phyloP scores from a whole-genome alignment of 805 yeast species.

The Teunomyces aglyptinius region DNA sequence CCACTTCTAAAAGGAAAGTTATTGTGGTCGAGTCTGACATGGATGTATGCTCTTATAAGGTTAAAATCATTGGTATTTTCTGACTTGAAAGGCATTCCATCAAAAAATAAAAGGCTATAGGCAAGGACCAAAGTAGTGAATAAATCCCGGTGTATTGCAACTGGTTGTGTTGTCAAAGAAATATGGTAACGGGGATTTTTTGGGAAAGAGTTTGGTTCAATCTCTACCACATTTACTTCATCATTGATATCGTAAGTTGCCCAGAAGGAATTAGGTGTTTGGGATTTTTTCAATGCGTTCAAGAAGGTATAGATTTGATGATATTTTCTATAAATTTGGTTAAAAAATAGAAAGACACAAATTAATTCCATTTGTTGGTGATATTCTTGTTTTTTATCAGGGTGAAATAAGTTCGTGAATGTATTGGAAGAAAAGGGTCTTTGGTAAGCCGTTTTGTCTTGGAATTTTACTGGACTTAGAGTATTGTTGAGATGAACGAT shows the following conservation, averaged over 20 bases:
- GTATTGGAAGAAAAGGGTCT: background rate
- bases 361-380: background rate
- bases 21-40: background rate
- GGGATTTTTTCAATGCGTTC: background rate
- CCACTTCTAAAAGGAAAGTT: background rate
- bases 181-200: background rate
- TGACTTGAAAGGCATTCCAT: background rate
- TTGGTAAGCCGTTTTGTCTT: background rate
- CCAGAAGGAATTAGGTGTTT: background rate
- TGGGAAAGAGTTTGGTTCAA: background rate
- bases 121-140: background rate
- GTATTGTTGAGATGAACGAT: background rate
- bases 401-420: background rate
- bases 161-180: background rate
- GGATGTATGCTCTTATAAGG: background rate
- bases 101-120: background rate
- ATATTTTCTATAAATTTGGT: background rate
- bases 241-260: background rate
- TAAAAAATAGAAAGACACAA: background rate
- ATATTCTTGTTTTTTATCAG: background rate
- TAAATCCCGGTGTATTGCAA: background rate
- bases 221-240: background rate
- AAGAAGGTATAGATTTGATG: background rate
- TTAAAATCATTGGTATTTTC: background rate
- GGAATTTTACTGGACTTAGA: conserved; percentile 1